These are phyloP conservation scores for Blastobotrys raffinosifermentans DNA, from an alignment of 1,139 yeast genomes.

Conservation along the genomic window DNA sequence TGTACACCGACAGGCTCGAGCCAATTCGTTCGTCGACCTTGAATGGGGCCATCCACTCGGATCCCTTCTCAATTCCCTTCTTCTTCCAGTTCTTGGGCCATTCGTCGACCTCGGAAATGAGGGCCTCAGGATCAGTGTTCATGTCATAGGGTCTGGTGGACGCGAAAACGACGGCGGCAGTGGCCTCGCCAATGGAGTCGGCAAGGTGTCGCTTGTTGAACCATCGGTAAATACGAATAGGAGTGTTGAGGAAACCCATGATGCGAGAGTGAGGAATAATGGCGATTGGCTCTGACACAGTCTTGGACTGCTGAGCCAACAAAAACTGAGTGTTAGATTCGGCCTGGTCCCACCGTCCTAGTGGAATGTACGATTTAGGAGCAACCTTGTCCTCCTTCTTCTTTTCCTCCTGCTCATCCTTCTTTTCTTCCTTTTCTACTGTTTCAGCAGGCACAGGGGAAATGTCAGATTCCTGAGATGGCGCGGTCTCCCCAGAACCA, in stretches of 20 bases:
- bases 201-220: conserved; percentile 69
- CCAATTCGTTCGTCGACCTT: conserved; percentile 63
- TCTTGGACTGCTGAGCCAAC: conserved; percentile 18
- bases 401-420: conserved; percentile 33
- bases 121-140: conserved; percentile 48
- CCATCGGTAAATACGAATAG: conserved; percentile 69
- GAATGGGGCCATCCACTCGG: conserved; percentile 87
- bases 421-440: conserved; percentile 32
- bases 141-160: conserved; percentile 50
- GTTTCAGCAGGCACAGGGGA: conserved; percentile 14
- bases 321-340: conserved; percentile 57
- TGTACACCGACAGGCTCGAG: conserved; percentile 50
- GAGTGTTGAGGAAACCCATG: conserved; percentile 72
- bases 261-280: conserved; percentile 70
- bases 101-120: conserved; percentile 68
- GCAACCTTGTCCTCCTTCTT: conserved; percentile 42
- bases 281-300: conserved; percentile 50
- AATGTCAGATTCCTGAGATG: conserved; percentile 10
- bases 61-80: conserved; percentile 58
- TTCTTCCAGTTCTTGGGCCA: conserved; percentile 91
- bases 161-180: conserved; percentile 56
- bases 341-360: conserved; percentile 50
- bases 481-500: conserved; percentile 5
- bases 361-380: conserved; percentile 55
- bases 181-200: conserved; percentile 58